Conservation (phyloP, 192 early-diverging fungal genomes). For the Thoreauomyces humboldtii region DNA sequence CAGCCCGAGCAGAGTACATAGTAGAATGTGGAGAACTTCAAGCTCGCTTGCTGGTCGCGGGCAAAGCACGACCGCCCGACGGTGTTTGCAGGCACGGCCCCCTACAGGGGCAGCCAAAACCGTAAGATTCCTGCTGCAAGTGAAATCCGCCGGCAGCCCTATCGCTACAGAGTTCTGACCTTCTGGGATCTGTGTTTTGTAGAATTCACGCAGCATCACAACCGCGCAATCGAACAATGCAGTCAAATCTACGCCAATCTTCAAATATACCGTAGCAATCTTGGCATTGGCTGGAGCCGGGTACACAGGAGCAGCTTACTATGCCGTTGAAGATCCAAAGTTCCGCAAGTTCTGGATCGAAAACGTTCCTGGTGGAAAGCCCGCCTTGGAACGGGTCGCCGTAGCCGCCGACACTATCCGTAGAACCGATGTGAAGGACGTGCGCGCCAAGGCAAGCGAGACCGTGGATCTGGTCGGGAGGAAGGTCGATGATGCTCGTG, state of each 20-base stretch:
- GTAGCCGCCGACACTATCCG: conserved; percentile 1
- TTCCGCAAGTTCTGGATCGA: conserved; percentile 59
- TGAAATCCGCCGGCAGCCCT: too few species aligned
- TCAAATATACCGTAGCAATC: conserved; percentile 20
- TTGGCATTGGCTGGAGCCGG: conserved; percentile 24
- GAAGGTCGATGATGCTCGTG: conserved; percentile 24
- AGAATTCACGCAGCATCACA: too few species aligned
- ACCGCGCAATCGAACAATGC: too few species aligned
- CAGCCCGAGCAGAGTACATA: too few species aligned
- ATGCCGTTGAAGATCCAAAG: conserved; percentile 48
- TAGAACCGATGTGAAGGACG: conserved; percentile 9
- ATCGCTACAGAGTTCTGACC: too few species aligned
- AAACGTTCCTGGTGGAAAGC: conserved; percentile 54
- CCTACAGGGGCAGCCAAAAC: too few species aligned
- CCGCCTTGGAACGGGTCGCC: conserved; percentile 15
- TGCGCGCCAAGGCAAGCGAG: conserved; percentile 8
- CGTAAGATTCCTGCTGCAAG: too few species aligned
- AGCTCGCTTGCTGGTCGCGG: too few species aligned
- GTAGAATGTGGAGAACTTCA: too few species aligned
- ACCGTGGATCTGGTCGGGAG: conserved; percentile 38
- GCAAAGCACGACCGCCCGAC: too few species aligned
- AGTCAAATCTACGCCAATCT: conserved; percentile 10
- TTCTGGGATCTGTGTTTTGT: too few species aligned
- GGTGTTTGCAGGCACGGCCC: too few species aligned
- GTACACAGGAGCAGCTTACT: conserved; percentile 54